Evolutionary conservation across 352 stramenopile species (phyloP).

Genomic region (Halophytophthora batemanensis): DNA sequence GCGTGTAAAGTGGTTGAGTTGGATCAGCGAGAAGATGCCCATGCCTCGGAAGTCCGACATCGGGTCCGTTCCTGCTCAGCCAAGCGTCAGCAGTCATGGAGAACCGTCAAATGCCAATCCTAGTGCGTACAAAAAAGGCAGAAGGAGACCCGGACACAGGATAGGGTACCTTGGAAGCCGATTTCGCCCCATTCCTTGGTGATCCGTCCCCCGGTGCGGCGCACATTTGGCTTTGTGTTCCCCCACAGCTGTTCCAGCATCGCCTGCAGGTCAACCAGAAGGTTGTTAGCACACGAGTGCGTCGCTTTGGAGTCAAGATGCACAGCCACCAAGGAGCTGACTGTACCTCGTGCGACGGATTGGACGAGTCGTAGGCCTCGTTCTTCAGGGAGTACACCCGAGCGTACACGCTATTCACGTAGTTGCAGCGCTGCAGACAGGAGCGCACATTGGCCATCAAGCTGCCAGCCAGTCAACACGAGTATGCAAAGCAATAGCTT

Average conservation of each 20-base stretch:
- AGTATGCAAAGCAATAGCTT: neutral
- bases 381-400: slow-evolving; percentile 53
- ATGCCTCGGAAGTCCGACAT: slow-evolving; percentile 87
- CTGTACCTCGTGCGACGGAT: slow-evolving; percentile 56
- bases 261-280: slow-evolving; percentile 16
- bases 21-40: slow-evolving; percentile 71
- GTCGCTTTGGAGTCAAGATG: neutral
- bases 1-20: slow-evolving; percentile 75
- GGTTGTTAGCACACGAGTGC: neutral
- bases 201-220: slow-evolving; percentile 67
- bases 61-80: slow-evolving; percentile 57
- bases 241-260: slow-evolving; percentile 82
- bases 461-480: slow-evolving; percentile 17
- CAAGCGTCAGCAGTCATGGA: neutral
- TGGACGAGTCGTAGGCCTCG: slow-evolving; percentile 63
- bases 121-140: neutral
- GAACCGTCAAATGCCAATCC: neutral
- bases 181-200: slow-evolving; percentile 89
- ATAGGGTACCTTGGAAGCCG: slow-evolving; percentile 86
- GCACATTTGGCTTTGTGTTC: slow-evolving; percentile 76
- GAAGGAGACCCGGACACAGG: too few relatives aligned
- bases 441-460: slow-evolving; percentile 63
- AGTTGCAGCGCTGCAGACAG: slow-evolving; percentile 68
- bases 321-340: neutral
- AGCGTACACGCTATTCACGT: slow-evolving; percentile 73